Evolutionary conservation across 163 green algal species (phyloP), one percentile per base, ranked within the genome.

Genomic region (Scenedesmus sp.): DNA sequence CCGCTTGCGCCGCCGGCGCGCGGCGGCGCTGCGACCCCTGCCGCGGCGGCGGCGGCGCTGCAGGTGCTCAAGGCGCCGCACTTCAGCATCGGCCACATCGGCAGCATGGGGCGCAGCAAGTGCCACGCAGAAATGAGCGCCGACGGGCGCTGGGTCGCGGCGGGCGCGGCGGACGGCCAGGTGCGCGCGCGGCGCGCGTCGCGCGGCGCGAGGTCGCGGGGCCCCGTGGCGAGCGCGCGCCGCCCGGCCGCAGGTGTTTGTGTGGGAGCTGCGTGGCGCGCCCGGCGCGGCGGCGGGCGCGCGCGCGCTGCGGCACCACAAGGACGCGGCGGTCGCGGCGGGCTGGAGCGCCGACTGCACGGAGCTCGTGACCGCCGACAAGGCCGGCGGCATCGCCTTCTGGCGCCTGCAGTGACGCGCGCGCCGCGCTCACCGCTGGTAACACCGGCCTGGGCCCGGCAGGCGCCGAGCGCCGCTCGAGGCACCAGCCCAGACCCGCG

Each of bases 281-380:
- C 4, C 22, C 20, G 33, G 62, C 51, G 63, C 47, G 26, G 44
- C 82, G 63, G 70, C 64, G 64, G 29, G 71, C 60, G 42, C 45
- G 10, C 17, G 29, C 14, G 36, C 56, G 50, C 53, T 70, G 42
- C 60, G n/a, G 39, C 73, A 70, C 63, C 82, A 86, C 56, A 86
- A 82, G 66, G 83, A 89, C 14, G 50, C 48, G 26, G 81, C 83
- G 47, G 81, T 89, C 47, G 86, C 86, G 3, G 69, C 79, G 17
- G 84, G 77, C 50, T 90, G 84, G 82, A 83, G 54, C 26, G n/a
- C n/a, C 50, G 76, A 87, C 56, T 65, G 83, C 47, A 47, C 22
- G 22, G 48, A 70, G 11, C 60, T 89, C 42, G 56, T 84, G 3
- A 77, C 69, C 1, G 87, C 70, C 20, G 87, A 91, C 58, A 88